These are phyloP conservation scores for Phialophora expanda DNA, from an alignment of 2,329 filamentous ascomycete species.

Conservation along the genomic window DNA sequence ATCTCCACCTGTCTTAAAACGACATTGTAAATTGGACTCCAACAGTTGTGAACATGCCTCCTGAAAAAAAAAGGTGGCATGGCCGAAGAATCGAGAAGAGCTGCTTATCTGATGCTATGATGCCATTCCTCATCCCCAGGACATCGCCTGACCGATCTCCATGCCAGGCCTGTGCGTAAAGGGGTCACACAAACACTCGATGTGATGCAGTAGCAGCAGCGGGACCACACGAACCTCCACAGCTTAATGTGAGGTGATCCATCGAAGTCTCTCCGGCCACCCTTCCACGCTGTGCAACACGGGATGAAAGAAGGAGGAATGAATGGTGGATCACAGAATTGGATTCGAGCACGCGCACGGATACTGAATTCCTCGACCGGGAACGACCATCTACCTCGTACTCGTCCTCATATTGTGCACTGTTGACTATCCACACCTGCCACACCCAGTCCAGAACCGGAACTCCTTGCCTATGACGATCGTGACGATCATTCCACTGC, in stretches of 20 bases:
- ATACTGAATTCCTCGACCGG: too few species aligned
- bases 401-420: too few species aligned
- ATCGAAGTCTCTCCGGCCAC: not conserved
- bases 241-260: not conserved
- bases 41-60: not conserved
- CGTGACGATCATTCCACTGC: not conserved
- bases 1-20: not conserved
- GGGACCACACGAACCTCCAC: not conserved
- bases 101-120: not conserved
- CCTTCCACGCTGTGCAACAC: constrained; percentile 1
- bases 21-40: constrained; percentile 1
- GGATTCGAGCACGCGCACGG: too few species aligned
- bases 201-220: not conserved
- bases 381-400: too few species aligned
- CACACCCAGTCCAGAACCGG: not conserved
- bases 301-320: too few species aligned
- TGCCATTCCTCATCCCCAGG: not conserved
- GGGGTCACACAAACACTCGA: not conserved
- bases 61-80: constrained; percentile 2
- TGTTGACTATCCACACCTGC: not conserved
- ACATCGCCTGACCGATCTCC: not conserved
- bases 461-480: not conserved
- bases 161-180: not conserved
- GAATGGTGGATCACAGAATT: not conserved
- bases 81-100: not conserved